Evolutionary conservation across 169 alveolate genomes (phyloP), one percentile per base, ranked within the genome.

Genomic region (Cryptosporidium meleagridis): DNA sequence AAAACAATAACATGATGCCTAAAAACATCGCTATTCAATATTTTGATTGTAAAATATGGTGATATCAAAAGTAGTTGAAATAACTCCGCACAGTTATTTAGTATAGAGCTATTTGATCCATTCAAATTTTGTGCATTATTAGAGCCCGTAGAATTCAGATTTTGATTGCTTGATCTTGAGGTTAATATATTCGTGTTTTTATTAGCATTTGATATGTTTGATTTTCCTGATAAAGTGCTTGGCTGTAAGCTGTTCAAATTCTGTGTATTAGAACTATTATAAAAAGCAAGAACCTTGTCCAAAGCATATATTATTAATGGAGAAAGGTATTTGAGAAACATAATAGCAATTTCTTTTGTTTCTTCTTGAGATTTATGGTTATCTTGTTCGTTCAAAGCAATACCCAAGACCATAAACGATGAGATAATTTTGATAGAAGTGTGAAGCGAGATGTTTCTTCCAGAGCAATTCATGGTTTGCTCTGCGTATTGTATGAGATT

Each of bases 41-140:
- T 33, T 41, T 62, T 45, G 18, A 59, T 10, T 21, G 89, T 80
- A 7, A 80, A 18, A 44, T 41, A 37, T 21, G 89, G 89, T 7
- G 75, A 62, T 4, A 80, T 62, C 52, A 80, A 45, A n/a, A 80
- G 37, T 14, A 80, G 35, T 41, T 80, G 89, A 39, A 80, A 67
- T 16, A 80, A n/a, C n/a, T 80, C 75, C 8, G 75, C 16, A 80
- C 89, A 62, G 45, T 31, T 73, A 21, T 7, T 73, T 37, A 73
- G 44, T 16, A 59, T 52, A 12, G 70, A 52, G 1, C 26, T 26
- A 33, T 73, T 73, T 33, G 68, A 59, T 6, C 37, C 53, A 73
- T 31, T 71, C 37, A 41, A 55, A 73, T 59, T 18, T 29, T 73
- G 86, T 21, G 29, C 16, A 41, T 16, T 18, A 41, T 16, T 18